These are phyloP conservation scores for Pleodorina starrii DNA, from an alignment of 139 green algal genomes.

Conservation along the genomic window DNA sequence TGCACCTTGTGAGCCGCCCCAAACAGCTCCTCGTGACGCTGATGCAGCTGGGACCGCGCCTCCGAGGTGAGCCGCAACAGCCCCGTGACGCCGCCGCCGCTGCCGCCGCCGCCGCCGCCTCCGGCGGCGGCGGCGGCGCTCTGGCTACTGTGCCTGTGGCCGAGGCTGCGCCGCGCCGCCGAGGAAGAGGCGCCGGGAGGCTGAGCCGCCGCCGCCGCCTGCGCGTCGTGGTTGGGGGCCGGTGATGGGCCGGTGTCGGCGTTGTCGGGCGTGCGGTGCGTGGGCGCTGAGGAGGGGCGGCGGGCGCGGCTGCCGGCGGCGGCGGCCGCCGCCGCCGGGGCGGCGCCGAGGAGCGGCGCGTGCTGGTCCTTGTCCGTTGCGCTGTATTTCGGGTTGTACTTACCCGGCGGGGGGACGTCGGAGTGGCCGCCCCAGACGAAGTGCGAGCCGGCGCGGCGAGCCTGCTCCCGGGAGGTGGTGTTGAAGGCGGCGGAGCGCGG, in stretches of 20 bases:
- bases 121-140: background rate
- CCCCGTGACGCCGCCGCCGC: no score
- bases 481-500: background rate
- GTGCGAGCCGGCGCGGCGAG: background rate
- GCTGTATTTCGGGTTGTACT: slow-evolving; percentile 28
- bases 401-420: background rate
- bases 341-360: background rate
- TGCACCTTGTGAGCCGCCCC: slow-evolving; percentile 29
- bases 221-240: background rate
- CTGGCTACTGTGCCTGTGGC: background rate
- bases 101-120: no score
- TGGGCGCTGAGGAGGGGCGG: background rate
- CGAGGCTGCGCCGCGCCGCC: background rate
- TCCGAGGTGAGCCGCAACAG: background rate
- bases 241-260: background rate
- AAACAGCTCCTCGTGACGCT: slow-evolving; percentile 36
- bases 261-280: background rate
- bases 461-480: background rate
- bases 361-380: slow-evolving; percentile 2
- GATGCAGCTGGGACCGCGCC: background rate
- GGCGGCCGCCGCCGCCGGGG: background rate
- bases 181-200: background rate
- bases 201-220: background rate
- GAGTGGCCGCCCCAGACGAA: slow-evolving; percentile 5
- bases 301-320: background rate